Percentiles rank a stretch among this genome's conserved stretches.
phyloP scores from a whole-genome alignment of 129 eudicot genomes.

The Logfia minima region DNA sequence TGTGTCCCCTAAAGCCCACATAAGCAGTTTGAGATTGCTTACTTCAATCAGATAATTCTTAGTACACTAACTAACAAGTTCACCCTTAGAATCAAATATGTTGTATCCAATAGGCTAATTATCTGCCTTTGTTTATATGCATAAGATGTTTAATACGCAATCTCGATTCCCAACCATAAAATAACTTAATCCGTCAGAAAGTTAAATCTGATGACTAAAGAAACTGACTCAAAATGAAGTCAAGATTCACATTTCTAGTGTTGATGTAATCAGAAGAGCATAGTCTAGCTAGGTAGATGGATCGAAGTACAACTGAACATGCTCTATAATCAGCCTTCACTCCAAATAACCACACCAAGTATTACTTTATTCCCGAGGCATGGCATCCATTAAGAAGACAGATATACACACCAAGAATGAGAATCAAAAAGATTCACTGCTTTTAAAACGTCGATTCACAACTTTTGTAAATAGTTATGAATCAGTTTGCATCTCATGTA shows the following conservation, averaged over 20 bases:
- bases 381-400: neutral
- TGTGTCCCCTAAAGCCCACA: neutral
- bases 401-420: neutral
- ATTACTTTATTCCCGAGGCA: neutral
- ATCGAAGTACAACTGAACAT: neutral
- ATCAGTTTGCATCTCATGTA: neutral
- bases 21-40: neutral
- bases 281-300: neutral
- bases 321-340: neutral
- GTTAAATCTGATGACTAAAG: neutral
- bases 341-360: neutral
- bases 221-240: slow-evolving; percentile 9
- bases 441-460: neutral
- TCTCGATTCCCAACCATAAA: neutral
- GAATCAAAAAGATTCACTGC: neutral
- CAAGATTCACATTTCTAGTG: slow-evolving; percentile 3
- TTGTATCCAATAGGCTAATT: neutral
- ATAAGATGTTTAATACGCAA: neutral
- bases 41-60: neutral
- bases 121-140: neutral
- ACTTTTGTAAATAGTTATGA: neutral
- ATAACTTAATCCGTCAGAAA: neutral
- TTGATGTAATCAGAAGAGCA: neutral
- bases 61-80: neutral
- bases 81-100: neutral